Base-by-base conservation (phyloP, 495 filamentous ascomycete genomes). In the Lindgomyces ingoldianus region DNA sequence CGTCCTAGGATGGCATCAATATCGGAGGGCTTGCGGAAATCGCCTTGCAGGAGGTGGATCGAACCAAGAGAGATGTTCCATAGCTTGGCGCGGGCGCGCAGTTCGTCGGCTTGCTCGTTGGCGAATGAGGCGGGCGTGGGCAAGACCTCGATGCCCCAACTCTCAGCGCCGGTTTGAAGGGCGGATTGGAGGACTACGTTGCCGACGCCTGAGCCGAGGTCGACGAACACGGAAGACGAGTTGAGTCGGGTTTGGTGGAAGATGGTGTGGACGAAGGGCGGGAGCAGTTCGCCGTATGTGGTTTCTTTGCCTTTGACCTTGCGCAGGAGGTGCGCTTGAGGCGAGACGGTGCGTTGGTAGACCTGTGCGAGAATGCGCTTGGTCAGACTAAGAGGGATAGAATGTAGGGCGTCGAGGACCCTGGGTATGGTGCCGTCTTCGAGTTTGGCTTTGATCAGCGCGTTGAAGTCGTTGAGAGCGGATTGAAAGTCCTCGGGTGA, bases 81-180 rank as follows among this genome's bases (percentile, higher is more conserved):
- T 14, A 96, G 85, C 16, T 85, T 85, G 68, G 91, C 93, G 44
- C 94, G 86, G 3, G 89, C 85, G 52, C 79, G 79, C 72, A 98
- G 96, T 71, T 98, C 94, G 12, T 18, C 12, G 29, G 68, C 70
- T 59, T 78, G 76, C 45, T 48, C 33, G 0, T 30, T 58, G 25
- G 73, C 76, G 25, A 73, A 69, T 25, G 49, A 44, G 63, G 62
- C 69, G 4, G 75, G 75, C 25, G 59, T 73, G 29, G 29, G 16
- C 90, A 96, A 93, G 82, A 93, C 89, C 76, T 98, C 94, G 72
- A 93, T 96, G 24, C 94, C 94, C 87, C 91, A 97, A 75, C 89
- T 93, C 74, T 96, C 90, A 73, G 90, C 96, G 14, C 94, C 94
- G 50, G 93, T 85, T 73, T 98, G 90, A 8, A 98, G 83, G 9